phyloP scores from a whole-genome alignment of 2,329 filamentous ascomycete genomes.

The Raffaelea ambrosiae region DNA sequence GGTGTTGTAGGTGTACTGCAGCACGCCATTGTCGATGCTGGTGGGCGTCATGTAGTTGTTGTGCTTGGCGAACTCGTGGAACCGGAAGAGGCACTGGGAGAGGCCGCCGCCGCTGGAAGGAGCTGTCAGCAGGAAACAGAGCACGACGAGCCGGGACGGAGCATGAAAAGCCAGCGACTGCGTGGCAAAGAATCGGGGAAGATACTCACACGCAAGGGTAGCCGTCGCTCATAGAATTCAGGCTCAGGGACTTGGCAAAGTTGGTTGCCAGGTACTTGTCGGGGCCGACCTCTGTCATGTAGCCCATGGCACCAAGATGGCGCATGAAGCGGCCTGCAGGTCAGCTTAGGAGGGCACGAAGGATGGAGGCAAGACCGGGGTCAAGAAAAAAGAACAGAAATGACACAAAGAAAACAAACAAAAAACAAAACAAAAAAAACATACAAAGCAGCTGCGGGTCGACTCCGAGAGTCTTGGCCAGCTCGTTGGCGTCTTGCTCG shows the following conservation, averaged over 20 bases:
- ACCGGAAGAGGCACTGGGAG: constrained; percentile 6
- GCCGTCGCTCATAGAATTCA: constrained; percentile 24
- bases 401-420: too few relatives aligned
- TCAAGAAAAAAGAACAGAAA: background rate
- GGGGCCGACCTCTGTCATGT: constrained; percentile 24
- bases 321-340: constrained; percentile 22
- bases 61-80: constrained; percentile 21
- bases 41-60: constrained; percentile 21
- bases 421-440: constrained; percentile 2
- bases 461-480: constrained; percentile 20
- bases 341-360: background rate
- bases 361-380: background rate
- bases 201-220: constrained; percentile 18
- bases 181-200: background rate
- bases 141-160: background rate
- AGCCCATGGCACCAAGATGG: constrained; percentile 30
- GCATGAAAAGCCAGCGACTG: background rate
- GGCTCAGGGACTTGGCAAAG: constrained; percentile 25
- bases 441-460: constrained; percentile 20
- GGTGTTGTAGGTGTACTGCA: constrained; percentile 25
- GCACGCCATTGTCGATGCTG: constrained; percentile 17
- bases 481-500: constrained; percentile 21
- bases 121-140: background rate
- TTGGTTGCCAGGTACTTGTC: constrained; percentile 29
- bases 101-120: background rate